A percentile compares a stretch with the other conserved stretches of the same genome.
These are phyloP conservation scores for Fusarium sacchari DNA, from an alignment of 2,329 filamentous ascomycete species.

Conservation along the genomic window DNA sequence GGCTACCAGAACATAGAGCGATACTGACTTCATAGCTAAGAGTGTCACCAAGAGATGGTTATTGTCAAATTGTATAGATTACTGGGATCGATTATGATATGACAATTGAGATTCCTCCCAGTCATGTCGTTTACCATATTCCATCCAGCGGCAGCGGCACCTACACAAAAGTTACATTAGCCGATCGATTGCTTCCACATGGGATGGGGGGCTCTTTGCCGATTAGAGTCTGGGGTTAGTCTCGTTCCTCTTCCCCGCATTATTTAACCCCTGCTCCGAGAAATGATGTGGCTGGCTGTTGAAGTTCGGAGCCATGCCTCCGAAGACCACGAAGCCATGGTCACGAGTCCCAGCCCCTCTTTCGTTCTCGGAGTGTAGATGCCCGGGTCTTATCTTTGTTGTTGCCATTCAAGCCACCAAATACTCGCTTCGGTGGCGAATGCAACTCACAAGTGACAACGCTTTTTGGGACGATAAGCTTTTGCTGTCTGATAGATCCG, in stretches of 20 bases:
- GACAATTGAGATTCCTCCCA: not conserved
- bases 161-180: fast-evolving
- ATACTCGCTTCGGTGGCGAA: not conserved
- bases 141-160: not conserved
- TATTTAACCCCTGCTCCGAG: fast-evolving
- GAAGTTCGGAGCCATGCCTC: not conserved
- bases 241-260: not conserved
- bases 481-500: fast-evolving
- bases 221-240: not conserved
- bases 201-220: not conserved
- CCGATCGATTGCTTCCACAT: not conserved
- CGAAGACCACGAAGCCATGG: not conserved
- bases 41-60: no score
- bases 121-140: fast-evolving
- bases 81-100: not conserved
- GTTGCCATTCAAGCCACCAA: not conserved
- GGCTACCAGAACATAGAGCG: not conserved
- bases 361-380: not conserved
- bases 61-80: not conserved
- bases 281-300: not conserved
- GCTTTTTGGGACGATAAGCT: fast-evolving
- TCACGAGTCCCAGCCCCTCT: not conserved
- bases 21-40: fast-evolving
- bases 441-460: not conserved
- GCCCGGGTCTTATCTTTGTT: not conserved